Evolutionary conservation across 1,139 yeast species (phyloP).

Genomic region (Candida tetrigidarum): DNA sequence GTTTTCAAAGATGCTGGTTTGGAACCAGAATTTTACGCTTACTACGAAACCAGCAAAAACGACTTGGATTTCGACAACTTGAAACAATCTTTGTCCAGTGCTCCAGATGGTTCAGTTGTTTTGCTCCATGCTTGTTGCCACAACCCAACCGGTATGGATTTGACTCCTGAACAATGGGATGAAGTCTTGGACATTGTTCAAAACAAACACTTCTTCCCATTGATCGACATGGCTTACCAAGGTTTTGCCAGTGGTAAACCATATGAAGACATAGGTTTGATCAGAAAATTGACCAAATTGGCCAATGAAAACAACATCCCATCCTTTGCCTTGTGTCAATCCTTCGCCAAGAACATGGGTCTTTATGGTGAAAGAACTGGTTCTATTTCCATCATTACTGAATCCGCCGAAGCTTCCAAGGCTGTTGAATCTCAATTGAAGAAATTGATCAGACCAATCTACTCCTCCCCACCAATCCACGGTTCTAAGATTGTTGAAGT

Average conservation of each 20-base stretch:
- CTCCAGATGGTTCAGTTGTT: conserved; percentile 62
- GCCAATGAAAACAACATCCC: conserved; percentile 51
- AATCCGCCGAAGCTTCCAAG: conserved; percentile 44
- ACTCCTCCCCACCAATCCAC: conserved; percentile 94
- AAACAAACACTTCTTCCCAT: conserved; percentile 69
- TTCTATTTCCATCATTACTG: conserved; percentile 69
- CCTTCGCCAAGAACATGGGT: conserved; percentile 98
- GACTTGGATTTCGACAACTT: conserved; percentile 58
- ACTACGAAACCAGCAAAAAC: conserved; percentile 58
- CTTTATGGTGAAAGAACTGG: conserved; percentile 96
- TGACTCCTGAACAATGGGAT: conserved; percentile 84
- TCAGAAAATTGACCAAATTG: conserved; percentile 54
- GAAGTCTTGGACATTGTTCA: conserved; percentile 62
- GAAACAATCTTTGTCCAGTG: conserved; percentile 41
- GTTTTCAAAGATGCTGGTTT: conserved; percentile 58
- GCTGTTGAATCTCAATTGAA: conserved; percentile 79
- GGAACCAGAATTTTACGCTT: conserved; percentile 45
- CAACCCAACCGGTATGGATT: conserved; percentile 98
- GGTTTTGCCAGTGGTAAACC: conserved; percentile 89
- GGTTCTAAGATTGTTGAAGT: conserved; percentile 88
- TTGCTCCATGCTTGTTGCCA: conserved; percentile 96
- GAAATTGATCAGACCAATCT: conserved; percentile 79
- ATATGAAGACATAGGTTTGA: conserved; percentile 51
- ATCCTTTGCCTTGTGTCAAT: conserved; percentile 77
- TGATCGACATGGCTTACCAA: conserved; percentile 96